Conservation (phyloP, 2,329 filamentous ascomycete genomes). For the Calonectria crousiana region DNA sequence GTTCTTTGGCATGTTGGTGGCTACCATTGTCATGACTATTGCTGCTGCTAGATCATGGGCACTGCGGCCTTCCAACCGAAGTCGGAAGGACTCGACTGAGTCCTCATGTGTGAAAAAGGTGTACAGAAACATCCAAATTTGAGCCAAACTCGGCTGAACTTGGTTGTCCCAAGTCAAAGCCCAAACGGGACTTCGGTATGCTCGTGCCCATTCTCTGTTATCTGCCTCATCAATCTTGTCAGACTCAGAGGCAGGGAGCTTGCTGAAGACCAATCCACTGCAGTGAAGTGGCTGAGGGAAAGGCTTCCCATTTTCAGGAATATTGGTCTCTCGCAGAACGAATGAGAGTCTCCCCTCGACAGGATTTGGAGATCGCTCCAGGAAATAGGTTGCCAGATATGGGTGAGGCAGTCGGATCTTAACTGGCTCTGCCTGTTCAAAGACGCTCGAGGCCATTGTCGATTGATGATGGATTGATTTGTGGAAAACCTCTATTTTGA, state of each 20-base stretch:
- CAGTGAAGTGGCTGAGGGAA: background rate
- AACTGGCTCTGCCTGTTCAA: background rate
- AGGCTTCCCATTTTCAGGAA: background rate
- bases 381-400: background rate
- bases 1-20: background rate
- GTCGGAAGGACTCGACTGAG: background rate
- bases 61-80: background rate
- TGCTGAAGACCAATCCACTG: background rate
- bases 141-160: background rate
- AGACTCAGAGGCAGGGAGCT: background rate
- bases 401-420: background rate
- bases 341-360: background rate
- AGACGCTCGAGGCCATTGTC: background rate
- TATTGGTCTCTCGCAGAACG: background rate
- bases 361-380: background rate
- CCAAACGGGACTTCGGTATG: background rate
- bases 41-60: background rate
- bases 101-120: background rate
- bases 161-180: background rate
- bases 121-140: background rate
- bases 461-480: too few relatives aligned
- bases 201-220: background rate
- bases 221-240: background rate
- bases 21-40: background rate
- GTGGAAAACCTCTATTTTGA: too few relatives aligned